Conservation (phyloP, 768 basidiomycete species). For the Lentinula aciculospora region DNA sequence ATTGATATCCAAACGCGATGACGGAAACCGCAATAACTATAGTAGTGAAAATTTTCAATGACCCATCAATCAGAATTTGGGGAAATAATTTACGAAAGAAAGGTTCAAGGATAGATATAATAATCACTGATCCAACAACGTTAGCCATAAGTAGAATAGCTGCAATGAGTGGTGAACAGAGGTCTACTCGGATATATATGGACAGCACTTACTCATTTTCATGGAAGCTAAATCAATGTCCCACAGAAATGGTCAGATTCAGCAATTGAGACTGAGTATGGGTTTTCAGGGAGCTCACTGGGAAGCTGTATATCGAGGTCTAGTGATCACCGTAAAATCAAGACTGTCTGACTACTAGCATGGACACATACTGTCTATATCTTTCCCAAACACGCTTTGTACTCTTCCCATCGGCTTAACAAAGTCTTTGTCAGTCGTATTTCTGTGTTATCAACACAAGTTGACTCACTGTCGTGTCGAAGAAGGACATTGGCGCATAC, state of each 20-base stretch:
- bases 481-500: constrained; percentile 73
- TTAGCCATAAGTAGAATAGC: constrained; percentile 46
- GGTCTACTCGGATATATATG: too few species aligned
- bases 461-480: constrained; percentile 53
- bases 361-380: constrained; percentile 48
- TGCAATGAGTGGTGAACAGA: constrained; percentile 14
- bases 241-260: background rate
- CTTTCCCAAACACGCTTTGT: constrained; percentile 58
- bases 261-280: background rate
- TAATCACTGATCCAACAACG: constrained; percentile 45
- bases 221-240: constrained; percentile 38
- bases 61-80: background rate
- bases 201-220: constrained; percentile 41
- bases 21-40: constrained; percentile 52
- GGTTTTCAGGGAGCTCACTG: constrained; percentile 26
- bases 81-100: constrained; percentile 48
- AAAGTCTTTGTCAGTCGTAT: background rate
- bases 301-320: constrained; percentile 58
- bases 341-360: background rate
- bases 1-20: constrained; percentile 55
- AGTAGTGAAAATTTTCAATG: background rate
- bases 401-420: constrained; percentile 54
- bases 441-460: background rate
- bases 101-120: constrained; percentile 53
- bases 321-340: constrained; percentile 13